Base-by-base conservation (phyloP, 352 stramenopile genomes). In the Phytophthora crassamura region DNA sequence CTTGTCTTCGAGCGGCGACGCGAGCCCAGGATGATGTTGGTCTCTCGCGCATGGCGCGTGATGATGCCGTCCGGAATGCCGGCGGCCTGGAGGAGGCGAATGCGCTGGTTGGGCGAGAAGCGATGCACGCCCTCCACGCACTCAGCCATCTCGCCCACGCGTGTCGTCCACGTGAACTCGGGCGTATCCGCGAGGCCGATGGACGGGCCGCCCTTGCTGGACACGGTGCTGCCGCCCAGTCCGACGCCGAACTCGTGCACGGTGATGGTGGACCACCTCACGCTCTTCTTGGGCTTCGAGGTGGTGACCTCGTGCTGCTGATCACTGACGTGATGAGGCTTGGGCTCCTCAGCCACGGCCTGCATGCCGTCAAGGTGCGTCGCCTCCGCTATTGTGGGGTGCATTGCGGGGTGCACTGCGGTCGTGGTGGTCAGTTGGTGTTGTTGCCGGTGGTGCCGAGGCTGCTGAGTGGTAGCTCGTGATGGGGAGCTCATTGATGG, bases 91-190 rank as follows among this genome's bases (percentile, higher is more conserved):
- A 90, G 64, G 54, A 90, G 59, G 15, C 73, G 77, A 50, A 86
- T 78, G 39, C 81, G 78, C 55, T 90, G 74, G 50, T 78, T 80
- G n/a, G 68, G 64, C n/a, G 72, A 72, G 67, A 90, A 88, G 16
- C 78, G 77, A 52, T 84, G 81, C 11, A 90, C 69, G n/a, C 81
- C 81, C 64, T 90, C 78, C 35, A 78, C 81, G 55, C 78, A 57
- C 50, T 88, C 78, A 39, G 81, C 81, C 81, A 90, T 90, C 47
- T 90, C 71, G 52, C 74, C 80, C 63, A 89, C 80, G 41, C 75
- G 85, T 30, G 77, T 91, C 22, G 75, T 90, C 77, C 78, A 86
- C 32, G 78, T 89, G 62, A 88, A 88, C 68, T 89, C 82, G 39
- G 76, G 75, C 10, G 53, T 64, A 59, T 87, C 75, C 7, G 75